These are phyloP conservation scores for Rhynchosporium graminicola DNA, from an alignment of 2,329 filamentous ascomycete species.

Conservation along the genomic window DNA sequence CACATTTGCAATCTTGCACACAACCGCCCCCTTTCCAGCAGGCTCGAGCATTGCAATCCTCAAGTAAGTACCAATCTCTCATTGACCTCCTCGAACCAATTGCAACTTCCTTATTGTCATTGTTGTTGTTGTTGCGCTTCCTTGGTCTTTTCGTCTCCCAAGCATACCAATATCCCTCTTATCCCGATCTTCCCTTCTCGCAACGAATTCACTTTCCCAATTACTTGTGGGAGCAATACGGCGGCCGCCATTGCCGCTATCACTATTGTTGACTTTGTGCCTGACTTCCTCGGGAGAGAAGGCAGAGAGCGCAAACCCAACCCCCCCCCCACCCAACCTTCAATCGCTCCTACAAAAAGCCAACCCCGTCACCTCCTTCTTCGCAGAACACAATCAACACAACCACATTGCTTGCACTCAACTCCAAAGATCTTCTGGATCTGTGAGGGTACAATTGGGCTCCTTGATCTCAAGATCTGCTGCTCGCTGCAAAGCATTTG, in stretches of 20 bases:
- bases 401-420: neutral
- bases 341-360: neutral
- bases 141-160: neutral
- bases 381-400: neutral
- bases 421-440: neutral
- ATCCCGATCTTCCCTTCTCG: neutral
- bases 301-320: neutral
- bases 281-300: neutral
- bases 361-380: neutral
- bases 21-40: neutral
- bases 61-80: neutral
- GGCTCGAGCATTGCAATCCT: neutral
- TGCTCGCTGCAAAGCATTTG: neutral
- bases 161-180: neutral
- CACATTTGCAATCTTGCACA: neutral
- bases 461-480: neutral
- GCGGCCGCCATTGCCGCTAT: neutral
- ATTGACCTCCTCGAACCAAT: neutral
- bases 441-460: neutral
- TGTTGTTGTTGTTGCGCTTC: neutral
- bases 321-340: neutral
- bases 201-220: neutral
- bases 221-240: neutral
- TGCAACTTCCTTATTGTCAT: neutral
- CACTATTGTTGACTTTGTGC: neutral